Percentiles rank a stretch among this genome's conserved stretches.
phyloP scores from a whole-genome alignment of 2,329 filamentous ascomycete species.

The Fusarium nodosum region DNA sequence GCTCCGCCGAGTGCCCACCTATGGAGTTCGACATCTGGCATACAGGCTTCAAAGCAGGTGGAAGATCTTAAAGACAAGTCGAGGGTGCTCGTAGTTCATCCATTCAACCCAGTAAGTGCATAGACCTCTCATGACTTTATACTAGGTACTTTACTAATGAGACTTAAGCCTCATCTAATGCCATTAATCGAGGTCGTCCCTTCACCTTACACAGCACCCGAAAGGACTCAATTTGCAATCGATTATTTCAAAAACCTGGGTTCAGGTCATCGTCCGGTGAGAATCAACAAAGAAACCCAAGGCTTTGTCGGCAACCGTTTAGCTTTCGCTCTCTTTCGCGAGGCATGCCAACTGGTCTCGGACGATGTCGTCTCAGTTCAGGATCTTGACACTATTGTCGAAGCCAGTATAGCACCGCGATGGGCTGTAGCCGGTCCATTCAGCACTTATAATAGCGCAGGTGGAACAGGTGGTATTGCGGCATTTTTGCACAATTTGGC shows the following conservation, averaged over 20 bases:
- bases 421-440: slow-evolving; percentile 45
- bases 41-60: slow-evolving; percentile 33
- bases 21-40: slow-evolving; percentile 41
- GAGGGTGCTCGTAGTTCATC: slow-evolving; percentile 35
- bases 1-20: slow-evolving; percentile 12
- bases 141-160: not conserved
- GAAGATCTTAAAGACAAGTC: slow-evolving; percentile 30
- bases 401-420: slow-evolving; percentile 41
- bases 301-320: slow-evolving; percentile 39
- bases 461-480: slow-evolving; percentile 35
- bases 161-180: slow-evolving; percentile 36
- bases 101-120: slow-evolving; percentile 34
- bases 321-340: slow-evolving; percentile 35
- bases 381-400: slow-evolving; percentile 52
- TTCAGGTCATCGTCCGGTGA: slow-evolving; percentile 36
- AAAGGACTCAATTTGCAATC: slow-evolving; percentile 27
- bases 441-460: slow-evolving; percentile 44
- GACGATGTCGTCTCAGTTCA: slow-evolving; percentile 40
- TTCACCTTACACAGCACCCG: slow-evolving; percentile 18
- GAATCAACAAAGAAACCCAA: slow-evolving; percentile 39
- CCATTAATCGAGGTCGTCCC: slow-evolving; percentile 40
- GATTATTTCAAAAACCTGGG: slow-evolving; percentile 30
- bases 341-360: slow-evolving; percentile 32
- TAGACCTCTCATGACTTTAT: accelerated
- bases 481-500: slow-evolving; percentile 40